Conservation (phyloP, 2,329 filamentous ascomycete genomes). For the Pyrenochaeta sp. region DNA sequence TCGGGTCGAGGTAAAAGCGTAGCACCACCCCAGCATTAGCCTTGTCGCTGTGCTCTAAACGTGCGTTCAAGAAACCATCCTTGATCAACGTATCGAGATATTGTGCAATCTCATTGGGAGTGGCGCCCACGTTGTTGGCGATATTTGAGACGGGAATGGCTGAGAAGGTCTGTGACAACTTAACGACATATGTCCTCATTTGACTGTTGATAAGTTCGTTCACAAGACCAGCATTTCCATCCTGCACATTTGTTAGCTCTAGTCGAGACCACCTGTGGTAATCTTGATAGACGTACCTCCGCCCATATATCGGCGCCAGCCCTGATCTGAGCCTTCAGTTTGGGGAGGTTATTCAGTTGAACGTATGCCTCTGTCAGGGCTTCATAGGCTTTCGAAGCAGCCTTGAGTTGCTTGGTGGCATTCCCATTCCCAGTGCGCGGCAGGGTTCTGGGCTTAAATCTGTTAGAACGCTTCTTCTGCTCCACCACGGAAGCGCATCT, state of each 20-base stretch:
- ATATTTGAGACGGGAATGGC: conserved; percentile 65
- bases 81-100: conserved; percentile 63
- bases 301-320: conserved; percentile 67
- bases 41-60: conserved; percentile 54
- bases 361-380: conserved; percentile 72
- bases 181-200: conserved; percentile 76
- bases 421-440: conserved; percentile 64
- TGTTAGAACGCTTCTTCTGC: conserved; percentile 4
- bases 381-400: conserved; percentile 73
- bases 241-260: conserved; percentile 51
- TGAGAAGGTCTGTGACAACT: conserved; percentile 75
- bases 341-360: conserved; percentile 56
- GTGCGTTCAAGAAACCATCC: conserved; percentile 59
- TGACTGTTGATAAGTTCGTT: conserved; percentile 73
- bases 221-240: conserved; percentile 77
- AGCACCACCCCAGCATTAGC: conserved; percentile 56
- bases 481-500: conserved; percentile 35
- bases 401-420: conserved; percentile 64
- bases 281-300: conserved; percentile 53
- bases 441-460: conserved; percentile 54
- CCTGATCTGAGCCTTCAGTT: conserved; percentile 70
- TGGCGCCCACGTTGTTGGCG: conserved; percentile 57
- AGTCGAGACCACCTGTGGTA: conserved; percentile 10
- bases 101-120: conserved; percentile 60
- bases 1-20: conserved; percentile 58